These are phyloP conservation scores for Fagopyrum homotropicum DNA, from an alignment of 148 eudicot genomes.

Conservation along the genomic window DNA sequence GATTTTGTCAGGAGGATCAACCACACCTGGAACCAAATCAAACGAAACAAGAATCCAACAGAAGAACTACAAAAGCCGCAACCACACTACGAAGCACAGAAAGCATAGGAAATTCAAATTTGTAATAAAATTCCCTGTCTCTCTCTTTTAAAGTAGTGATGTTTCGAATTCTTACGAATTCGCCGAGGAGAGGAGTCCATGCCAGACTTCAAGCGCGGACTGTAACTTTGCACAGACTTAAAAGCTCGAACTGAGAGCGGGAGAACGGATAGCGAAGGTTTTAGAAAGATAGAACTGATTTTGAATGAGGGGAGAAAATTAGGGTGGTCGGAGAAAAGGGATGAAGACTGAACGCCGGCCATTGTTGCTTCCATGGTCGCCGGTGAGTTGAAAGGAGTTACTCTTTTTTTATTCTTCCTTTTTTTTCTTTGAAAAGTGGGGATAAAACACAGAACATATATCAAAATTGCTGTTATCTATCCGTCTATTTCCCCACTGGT, in stretches of 20 bases:
- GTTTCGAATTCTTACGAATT: conserved; percentile 16
- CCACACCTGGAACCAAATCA: conserved; percentile 18
- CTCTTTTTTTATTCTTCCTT: too few relatives aligned
- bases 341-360: conserved; percentile 1
- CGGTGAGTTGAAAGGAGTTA: not conserved
- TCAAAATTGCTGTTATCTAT: not conserved
- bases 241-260: conserved; percentile 18
- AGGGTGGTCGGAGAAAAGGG: conserved; percentile 3
- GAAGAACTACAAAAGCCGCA: not conserved
- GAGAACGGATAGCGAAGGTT: not conserved
- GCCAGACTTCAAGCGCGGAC: conserved; percentile 15
- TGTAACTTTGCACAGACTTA: conserved; percentile 13
- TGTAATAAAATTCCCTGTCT: not conserved
- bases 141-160: not conserved
- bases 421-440: too few relatives aligned
- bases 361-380: not conserved
- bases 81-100: not conserved
- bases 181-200: not conserved
- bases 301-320: not conserved
- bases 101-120: conserved; percentile 1
- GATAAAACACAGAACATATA: too few relatives aligned
- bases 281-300: not conserved
- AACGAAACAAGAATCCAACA: not conserved
- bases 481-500: too few relatives aligned
- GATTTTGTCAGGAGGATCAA: conserved; percentile 25